phyloP scores from a whole-genome alignment of 148 eudicot genomes.

The Hydrangea macrophylla region DNA sequence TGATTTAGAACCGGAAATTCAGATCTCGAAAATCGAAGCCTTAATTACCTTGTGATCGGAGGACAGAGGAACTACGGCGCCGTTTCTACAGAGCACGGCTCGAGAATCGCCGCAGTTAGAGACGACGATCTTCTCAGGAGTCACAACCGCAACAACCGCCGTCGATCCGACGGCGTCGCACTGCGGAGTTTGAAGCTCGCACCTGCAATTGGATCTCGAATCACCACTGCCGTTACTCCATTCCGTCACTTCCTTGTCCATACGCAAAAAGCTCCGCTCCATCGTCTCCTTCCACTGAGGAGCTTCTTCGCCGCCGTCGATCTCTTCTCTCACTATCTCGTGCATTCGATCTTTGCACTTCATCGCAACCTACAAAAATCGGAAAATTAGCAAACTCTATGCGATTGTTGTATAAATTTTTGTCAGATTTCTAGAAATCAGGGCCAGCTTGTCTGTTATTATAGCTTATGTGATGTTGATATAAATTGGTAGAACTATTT shows the following conservation, averaged over 20 bases:
- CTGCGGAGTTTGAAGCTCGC: slow-evolving; percentile 54
- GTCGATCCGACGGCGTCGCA: slow-evolving; percentile 81
- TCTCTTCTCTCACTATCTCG: slow-evolving; percentile 44
- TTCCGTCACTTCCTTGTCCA: slow-evolving; percentile 52
- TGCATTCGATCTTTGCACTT: slow-evolving; percentile 66
- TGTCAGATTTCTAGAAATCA: too few species aligned
- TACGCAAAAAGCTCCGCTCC: slow-evolving; percentile 38
- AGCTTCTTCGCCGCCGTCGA: slow-evolving; percentile 25
- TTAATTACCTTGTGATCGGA: slow-evolving; percentile 63
- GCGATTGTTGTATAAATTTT: too few species aligned
- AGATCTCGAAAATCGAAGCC: not conserved
- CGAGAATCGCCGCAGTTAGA: slow-evolving; percentile 86
- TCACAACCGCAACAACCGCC: slow-evolving; percentile 65
- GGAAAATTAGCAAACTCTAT: too few species aligned
- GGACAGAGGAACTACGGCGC: slow-evolving; percentile 61
- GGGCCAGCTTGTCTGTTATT: too few species aligned
- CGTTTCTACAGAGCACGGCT: slow-evolving; percentile 67
- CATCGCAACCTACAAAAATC: slow-evolving; percentile 46
- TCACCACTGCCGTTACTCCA: slow-evolving; percentile 4
- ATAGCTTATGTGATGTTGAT: too few species aligned
- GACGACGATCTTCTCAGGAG: slow-evolving; percentile 56
- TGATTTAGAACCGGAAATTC: not conserved
- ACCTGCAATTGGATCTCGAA: slow-evolving; percentile 31
- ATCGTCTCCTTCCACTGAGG: slow-evolving; percentile 41
- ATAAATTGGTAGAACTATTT: too few species aligned